Evolutionary conservation across 148 eudicot species (phyloP).

Genomic region (Fagopyrum esculentum): DNA sequence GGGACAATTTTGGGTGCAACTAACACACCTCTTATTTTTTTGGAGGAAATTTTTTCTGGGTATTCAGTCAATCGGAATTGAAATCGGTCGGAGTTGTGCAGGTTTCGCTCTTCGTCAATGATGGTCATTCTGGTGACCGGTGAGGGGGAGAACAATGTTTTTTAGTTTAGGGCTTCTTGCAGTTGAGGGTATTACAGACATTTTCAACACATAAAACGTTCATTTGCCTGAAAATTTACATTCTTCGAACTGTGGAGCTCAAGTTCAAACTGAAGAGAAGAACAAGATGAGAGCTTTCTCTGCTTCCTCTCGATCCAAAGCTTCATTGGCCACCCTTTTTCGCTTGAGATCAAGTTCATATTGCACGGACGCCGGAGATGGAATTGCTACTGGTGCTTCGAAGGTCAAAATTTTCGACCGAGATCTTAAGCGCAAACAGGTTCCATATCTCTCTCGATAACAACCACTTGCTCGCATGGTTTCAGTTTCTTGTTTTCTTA

Average conservation of each 20-base stretch:
- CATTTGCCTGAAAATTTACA: neutral
- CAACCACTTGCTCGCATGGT: neutral
- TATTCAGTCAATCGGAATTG: too few relatives aligned
- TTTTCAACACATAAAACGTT: neutral
- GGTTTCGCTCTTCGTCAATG: too few relatives aligned
- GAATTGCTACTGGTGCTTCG: constrained; percentile 29
- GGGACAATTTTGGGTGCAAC: too few relatives aligned
- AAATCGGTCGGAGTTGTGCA: too few relatives aligned
- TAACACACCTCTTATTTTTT: too few relatives aligned
- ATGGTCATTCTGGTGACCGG: too few relatives aligned
- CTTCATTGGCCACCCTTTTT: neutral
- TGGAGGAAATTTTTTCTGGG: too few relatives aligned
- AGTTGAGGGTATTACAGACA: too few relatives aligned
- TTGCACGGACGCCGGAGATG: constrained; percentile 25
- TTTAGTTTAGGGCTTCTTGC: too few relatives aligned
- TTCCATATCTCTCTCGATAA: constrained; percentile 12
- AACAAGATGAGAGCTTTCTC: neutral
- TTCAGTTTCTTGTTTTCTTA: neutral
- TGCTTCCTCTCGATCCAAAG: neutral
- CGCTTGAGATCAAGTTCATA: constrained; percentile 17
- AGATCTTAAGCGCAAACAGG: constrained; percentile 79
- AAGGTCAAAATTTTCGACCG: constrained; percentile 84
- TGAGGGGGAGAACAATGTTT: too few relatives aligned
- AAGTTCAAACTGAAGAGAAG: neutral
- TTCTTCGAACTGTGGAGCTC: neutral